phyloP scores from a whole-genome alignment of 2,329 filamentous ascomycete genomes.

The Pseudonectria buxi region DNA sequence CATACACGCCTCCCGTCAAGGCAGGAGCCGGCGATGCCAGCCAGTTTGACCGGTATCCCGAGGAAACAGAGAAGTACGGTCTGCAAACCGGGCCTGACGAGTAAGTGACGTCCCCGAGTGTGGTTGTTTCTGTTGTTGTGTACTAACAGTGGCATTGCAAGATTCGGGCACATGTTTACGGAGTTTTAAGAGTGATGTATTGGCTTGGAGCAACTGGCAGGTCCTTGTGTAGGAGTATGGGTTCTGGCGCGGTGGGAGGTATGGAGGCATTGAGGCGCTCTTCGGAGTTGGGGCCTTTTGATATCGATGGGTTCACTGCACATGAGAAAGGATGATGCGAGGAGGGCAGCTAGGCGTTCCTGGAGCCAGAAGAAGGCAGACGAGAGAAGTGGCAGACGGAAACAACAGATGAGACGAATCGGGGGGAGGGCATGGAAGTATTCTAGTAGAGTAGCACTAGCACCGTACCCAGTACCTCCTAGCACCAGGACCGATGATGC shows the following conservation, averaged over 20 bases:
- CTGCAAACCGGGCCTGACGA: slow-evolving; percentile 64
- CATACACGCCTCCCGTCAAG: slow-evolving; percentile 92
- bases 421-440: too few species aligned
- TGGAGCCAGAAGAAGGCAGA: too few species aligned
- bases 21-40: slow-evolving; percentile 91
- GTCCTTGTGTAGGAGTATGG: slow-evolving; percentile 14
- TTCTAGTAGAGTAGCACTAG: too few species aligned
- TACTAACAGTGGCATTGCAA: slow-evolving; percentile 28
- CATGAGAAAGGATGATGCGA: too few species aligned
- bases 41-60: slow-evolving; percentile 96
- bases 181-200: slow-evolving; percentile 53
- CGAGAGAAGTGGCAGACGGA: too few species aligned
- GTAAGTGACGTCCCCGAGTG: slow-evolving; percentile 50
- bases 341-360: too few species aligned
- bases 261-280: neutral
- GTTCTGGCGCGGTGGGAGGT: slow-evolving; percentile 6
- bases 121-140: neutral
- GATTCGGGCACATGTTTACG: slow-evolving; percentile 66
- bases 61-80: slow-evolving; percentile 92
- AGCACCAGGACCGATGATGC: too few species aligned
- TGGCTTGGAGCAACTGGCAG: slow-evolving; percentile 8
- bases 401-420: too few species aligned
- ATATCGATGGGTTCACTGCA: too few species aligned
- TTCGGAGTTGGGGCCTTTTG: too few species aligned
- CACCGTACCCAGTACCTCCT: too few species aligned